Evolutionary conservation across 805 yeast genomes (phyloP), one percentile per base, ranked within the genome.

Genomic region (Cyberlindnera galapagoensis): DNA sequence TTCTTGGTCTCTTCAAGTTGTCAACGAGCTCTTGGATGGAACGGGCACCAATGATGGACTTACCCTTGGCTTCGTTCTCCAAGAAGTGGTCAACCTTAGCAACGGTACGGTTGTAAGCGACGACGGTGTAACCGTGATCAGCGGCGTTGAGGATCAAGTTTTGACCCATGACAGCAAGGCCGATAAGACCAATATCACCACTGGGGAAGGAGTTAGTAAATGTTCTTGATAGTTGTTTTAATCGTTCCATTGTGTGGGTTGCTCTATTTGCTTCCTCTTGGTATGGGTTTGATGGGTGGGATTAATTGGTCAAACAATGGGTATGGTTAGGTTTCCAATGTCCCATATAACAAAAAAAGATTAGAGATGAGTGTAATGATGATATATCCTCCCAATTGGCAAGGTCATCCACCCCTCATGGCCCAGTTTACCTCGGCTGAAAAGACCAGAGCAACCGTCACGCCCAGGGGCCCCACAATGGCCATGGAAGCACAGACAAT

Each of bases 91-190:
- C 97, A 50, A 92, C 98, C 70, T 86, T 90, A 33, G 95, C 66
- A 42, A 80, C 85, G 40, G 97, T 92, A 79, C 98, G 86, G 92
- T 90, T 90, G 82, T 75, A 92, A 42, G 97, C 97, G 57, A 86
- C 95, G 54, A 92, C 97, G 47, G 95, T 86, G 74, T 76, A 90
- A 39, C 97, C 97, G 71, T 90, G 94, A 74, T 90, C 98, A 51
- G 98, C 98, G 57, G 94, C 94, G 67, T 90, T 90, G 50, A 90
- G 75, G 62, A 90, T 86, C 75, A 90, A 72, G 77, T 90, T 90
- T 74, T 84, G 95, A 67, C 98, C 98, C 98, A 90, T 90, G 51
- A 90, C 98, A 81, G 98, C 98, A 76, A 90, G 76, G 63, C 98
- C 98, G 59, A 92, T 88, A 63, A 90, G 84, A 67, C 97, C 98